Evolutionary conservation across 345 rosid genomes (phyloP), one percentile per base, ranked within the genome.

Genomic region (Adansonia digitata): DNA sequence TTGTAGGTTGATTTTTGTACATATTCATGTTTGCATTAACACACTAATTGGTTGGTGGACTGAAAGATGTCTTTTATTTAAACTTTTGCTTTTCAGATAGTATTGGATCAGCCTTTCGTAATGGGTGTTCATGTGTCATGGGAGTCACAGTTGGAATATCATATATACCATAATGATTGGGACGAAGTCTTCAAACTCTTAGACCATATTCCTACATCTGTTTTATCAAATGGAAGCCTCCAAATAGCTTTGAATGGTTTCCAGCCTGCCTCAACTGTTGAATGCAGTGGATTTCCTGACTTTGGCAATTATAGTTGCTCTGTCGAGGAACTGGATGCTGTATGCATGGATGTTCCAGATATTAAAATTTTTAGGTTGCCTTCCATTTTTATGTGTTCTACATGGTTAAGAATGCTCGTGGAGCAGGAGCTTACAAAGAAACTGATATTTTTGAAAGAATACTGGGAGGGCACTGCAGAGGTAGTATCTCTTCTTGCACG

Each of bases 111-210:
- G 71, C 99, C 97, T 78, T 85, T 89, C 74, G 90, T 85, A 69
- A 93, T 93, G 93, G 99, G 98, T 69, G 94, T 92, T 80, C 97
- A 91, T 85, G 88, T 91, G 46, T 83, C 86, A 40, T 95, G 98
- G 99, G 97, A 95, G 59, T 92, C 99, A 20, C 97, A 93, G 81
- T 80, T 95, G 77, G 98, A 93, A 90, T 95, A 93, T 75, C 80
- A 89, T 77, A 79, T 87, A 76, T 88, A 88, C 80, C 99, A 89
- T 80, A 91, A 91, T 89, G 93, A 95, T 77, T 91, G 93, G 98
- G 93, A 88, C 75, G 99, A 95, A 84, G 92, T 93, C 76, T 85
- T 78, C 35, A 91, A 89, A 83, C 85, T 93, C 69, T 77, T 95
- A 84, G 92, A 90, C 72, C 73, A 89, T 75, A 80, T 95, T 76